Percentiles rank a stretch among this genome's conserved stretches.
These are phyloP conservation scores for Amylocarpus encephaloides DNA, from an alignment of 2,329 filamentous ascomycete genomes.

Conservation along the genomic window DNA sequence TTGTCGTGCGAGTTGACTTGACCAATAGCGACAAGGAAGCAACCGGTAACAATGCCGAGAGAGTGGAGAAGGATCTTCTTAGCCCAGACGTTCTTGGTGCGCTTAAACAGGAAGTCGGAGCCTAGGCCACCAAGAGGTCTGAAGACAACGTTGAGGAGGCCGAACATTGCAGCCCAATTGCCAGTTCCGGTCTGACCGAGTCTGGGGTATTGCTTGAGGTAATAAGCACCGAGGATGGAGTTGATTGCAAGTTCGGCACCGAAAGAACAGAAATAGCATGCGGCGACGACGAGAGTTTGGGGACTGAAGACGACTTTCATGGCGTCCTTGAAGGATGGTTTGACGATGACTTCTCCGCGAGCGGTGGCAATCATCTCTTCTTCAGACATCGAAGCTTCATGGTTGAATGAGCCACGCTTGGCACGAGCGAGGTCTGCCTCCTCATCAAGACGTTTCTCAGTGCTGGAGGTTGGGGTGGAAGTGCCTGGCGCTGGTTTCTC, in stretches of 20 bases:
- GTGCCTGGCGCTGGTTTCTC: conserved; percentile 10
- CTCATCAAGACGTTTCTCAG: conserved; percentile 38
- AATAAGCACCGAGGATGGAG: conserved; percentile 52
- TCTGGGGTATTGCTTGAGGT: conserved; percentile 52
- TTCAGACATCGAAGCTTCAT: conserved; percentile 42
- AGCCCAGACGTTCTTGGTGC: conserved; percentile 46
- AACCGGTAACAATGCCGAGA: conserved; percentile 49
- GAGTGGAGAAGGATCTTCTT: conserved; percentile 58
- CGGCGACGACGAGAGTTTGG: conserved; percentile 49
- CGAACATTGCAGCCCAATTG: conserved; percentile 67
- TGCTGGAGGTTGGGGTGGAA: conserved; percentile 4
- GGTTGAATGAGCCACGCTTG: conserved; percentile 33
- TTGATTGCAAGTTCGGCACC: conserved; percentile 59
- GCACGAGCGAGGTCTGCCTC: conserved; percentile 41
- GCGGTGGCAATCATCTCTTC: conserved; percentile 48
- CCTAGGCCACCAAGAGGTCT: conserved; percentile 59
- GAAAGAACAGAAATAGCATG: conserved; percentile 58
- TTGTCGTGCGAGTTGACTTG: conserved; percentile 54
- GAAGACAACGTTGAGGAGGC: conserved; percentile 63
- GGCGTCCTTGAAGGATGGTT: conserved; percentile 48
- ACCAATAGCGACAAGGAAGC: conserved; percentile 57
- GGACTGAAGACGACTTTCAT: conserved; percentile 42
- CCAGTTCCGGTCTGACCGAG: conserved; percentile 50
- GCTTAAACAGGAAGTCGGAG: conserved; percentile 36
- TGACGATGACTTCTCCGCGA: conserved; percentile 45